Base-by-base conservation (phyloP, 805 yeast genomes). In the Candida pseudoglaebosa region DNA sequence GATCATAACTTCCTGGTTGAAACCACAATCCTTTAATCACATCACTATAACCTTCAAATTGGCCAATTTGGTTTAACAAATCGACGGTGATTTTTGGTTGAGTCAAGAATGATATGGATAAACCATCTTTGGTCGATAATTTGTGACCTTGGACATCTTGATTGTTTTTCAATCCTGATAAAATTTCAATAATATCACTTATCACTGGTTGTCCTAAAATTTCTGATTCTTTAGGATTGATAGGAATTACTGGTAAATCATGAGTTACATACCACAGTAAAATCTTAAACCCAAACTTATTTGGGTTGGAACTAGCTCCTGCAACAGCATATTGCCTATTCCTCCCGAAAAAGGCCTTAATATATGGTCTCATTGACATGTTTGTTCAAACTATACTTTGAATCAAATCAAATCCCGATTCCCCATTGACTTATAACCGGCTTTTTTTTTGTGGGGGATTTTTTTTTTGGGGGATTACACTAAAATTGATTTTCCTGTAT, bases 1-100 rank as follows among this genome's bases (percentile, higher is more conserved):
- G 52, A 49, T 82, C 80, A 47, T 75, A 84, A 16, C 88, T 75
- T 0, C 95, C 95, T 0, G 95, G 95, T 53, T 86, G 95, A 47
- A 84, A 80, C 95, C 95, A 87, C 12, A 84, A 62, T 1, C 82
- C 78, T 48, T 73, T 73, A 12, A 83, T 61, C 0, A 60, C 40
- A 12, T 52, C 37, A 21, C 57, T 49, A 41, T 75, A 59, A 12
- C 67, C 67, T 8, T 66, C 57, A 26, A 80, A 52, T 0, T 70
- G 54, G 5, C 68, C 55, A 13, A 71, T 62, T 32, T 59, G 62
- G 26, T 53, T 47, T 22, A 69, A 53, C 0, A 71, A 66, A 2
- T 44, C 35, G 2, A 45, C 45, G 1, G 88, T 76, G 3, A 81
- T 72, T 0, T 54, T 52, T 1, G 95, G 93, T 2, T 95, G 90